Evolutionary conservation across 208 protist species (phyloP).

Genomic region (Endotrypanum monterogeii): DNA sequence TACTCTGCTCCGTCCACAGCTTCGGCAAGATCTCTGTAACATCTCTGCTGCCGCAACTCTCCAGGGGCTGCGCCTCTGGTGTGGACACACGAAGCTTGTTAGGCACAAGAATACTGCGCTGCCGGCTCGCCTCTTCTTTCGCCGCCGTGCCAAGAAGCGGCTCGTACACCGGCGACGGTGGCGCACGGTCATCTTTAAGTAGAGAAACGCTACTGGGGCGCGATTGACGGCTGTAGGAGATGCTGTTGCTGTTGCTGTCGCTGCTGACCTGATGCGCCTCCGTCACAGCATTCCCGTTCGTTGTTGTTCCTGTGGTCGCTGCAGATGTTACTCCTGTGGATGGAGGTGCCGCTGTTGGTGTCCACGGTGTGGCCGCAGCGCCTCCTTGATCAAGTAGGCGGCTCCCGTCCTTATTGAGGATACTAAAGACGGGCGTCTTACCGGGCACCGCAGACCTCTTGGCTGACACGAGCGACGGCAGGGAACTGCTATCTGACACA

Average conservation of each 20-base stretch:
- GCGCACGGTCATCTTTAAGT: constrained; percentile 22
- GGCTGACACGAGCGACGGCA: constrained; percentile 28
- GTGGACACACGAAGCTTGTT: not conserved
- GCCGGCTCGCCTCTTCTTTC: constrained; percentile 21
- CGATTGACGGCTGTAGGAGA: constrained; percentile 10
- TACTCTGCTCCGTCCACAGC: constrained; percentile 34
- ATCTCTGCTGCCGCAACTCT: not conserved
- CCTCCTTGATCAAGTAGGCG: constrained; percentile 14
- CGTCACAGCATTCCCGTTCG: not conserved
- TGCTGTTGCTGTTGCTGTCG: constrained; percentile 13
- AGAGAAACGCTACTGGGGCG: constrained; percentile 18
- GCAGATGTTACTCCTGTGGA: not conserved
- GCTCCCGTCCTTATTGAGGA: constrained; percentile 45
- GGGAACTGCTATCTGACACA: constrained; percentile 1
- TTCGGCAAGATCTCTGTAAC: constrained; percentile 4
- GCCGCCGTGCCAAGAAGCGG: constrained; percentile 27
- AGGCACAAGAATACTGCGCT: constrained; percentile 34
- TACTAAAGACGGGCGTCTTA: constrained; percentile 48
- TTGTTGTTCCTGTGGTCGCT: not conserved
- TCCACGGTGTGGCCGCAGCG: not conserved
- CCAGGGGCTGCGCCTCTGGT: not conserved
- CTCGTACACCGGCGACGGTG: constrained; percentile 31
- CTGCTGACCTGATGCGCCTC: not conserved
- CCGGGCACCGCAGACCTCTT: constrained; percentile 28
- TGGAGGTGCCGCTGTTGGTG: not conserved